phyloP scores from a whole-genome alignment of 2,329 filamentous ascomycete species.

The Xylariaceae sp. region DNA sequence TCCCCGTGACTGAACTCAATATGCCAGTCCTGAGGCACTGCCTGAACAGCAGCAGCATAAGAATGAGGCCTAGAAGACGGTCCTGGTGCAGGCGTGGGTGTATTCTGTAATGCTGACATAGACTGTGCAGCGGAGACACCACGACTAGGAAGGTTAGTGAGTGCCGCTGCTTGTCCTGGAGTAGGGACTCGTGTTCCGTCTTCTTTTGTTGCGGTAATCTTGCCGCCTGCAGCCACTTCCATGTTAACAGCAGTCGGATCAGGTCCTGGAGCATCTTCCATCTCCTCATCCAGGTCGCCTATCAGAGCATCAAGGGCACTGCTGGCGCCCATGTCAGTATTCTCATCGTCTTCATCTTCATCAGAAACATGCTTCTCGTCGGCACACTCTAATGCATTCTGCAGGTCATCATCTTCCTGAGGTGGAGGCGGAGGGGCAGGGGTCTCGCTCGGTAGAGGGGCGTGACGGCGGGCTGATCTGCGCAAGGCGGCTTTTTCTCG shows the following conservation, averaged over 20 bases:
- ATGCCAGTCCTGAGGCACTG: slow-evolving; percentile 88
- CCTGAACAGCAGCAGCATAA: slow-evolving; percentile 77
- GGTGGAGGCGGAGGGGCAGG: slow-evolving; percentile 50
- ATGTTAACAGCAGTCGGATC: slow-evolving; percentile 87
- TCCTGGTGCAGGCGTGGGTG: slow-evolving; percentile 38
- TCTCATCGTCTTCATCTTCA: slow-evolving; percentile 63
- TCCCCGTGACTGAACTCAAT: slow-evolving; percentile 89
- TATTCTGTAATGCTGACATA: slow-evolving; percentile 37
- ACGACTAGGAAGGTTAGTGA: slow-evolving; percentile 37
- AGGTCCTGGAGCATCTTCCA: slow-evolving; percentile 64
- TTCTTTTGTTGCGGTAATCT: slow-evolving; percentile 85
- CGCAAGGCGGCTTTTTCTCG: slow-evolving; percentile 56
- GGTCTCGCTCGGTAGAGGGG: slow-evolving; percentile 45
- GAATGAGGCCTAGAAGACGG: slow-evolving; percentile 64
- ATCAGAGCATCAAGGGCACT: slow-evolving; percentile 77
- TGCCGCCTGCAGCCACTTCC: slow-evolving; percentile 79
- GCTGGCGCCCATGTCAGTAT: slow-evolving; percentile 52
- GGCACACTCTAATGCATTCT: slow-evolving; percentile 80
- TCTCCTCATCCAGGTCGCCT: slow-evolving; percentile 83
- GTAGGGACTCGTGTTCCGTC: slow-evolving; percentile 84
- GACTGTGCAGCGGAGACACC: slow-evolving; percentile 34
- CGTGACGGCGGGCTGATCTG: slow-evolving; percentile 58
- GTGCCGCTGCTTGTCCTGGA: slow-evolving; percentile 55
- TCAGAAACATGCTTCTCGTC: slow-evolving; percentile 82
- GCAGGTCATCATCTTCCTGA: slow-evolving; percentile 55